A percentile compares a stretch with the other conserved stretches of the same genome.
Evolutionary conservation across 345 rosid species (phyloP).

Genomic region (Sisymbrium altissimum): DNA sequence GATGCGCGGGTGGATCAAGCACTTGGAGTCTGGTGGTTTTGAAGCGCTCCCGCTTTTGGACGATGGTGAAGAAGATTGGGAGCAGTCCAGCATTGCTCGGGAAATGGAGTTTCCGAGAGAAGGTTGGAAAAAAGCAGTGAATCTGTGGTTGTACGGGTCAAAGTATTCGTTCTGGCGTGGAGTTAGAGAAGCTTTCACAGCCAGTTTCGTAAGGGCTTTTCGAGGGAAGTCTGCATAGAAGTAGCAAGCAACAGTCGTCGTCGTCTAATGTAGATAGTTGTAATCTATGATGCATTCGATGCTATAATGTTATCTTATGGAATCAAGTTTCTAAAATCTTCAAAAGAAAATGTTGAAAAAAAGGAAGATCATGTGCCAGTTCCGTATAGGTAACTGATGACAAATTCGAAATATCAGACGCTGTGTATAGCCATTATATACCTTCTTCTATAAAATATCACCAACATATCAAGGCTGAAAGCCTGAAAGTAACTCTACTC

Average conservation of each 20-base stretch:
- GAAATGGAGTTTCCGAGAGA: slow-evolving; percentile 69
- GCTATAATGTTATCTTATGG: background rate
- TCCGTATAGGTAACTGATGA: background rate
- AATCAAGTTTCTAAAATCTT: background rate
- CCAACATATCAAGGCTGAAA: too few relatives aligned
- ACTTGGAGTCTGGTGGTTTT: slow-evolving; percentile 62
- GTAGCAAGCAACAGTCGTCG: background rate
- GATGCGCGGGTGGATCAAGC: slow-evolving; percentile 80
- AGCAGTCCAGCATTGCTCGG: slow-evolving; percentile 34
- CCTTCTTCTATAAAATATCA: background rate
- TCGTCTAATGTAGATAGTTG: slow-evolving; percentile 23
- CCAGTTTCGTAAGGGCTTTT: slow-evolving; percentile 1
- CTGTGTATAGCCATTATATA: too few relatives aligned
- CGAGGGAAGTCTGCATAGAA: slow-evolving; percentile 19
- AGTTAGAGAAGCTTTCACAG: slow-evolving; percentile 36
- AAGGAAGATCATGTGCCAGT: background rate
- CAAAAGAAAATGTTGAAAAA: background rate
- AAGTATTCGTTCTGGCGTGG: slow-evolving; percentile 49
- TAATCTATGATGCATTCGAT: background rate
- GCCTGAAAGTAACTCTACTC: too few relatives aligned
- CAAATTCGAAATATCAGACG: background rate
- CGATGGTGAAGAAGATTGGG: slow-evolving; percentile 34
- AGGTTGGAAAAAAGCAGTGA: slow-evolving; percentile 52
- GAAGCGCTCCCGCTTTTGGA: slow-evolving; percentile 60
- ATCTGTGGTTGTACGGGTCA: slow-evolving; percentile 49